Evolutionary conservation across 2,329 filamentous ascomycete genomes (phyloP).

Genomic region (Botryotinia calthae): DNA sequence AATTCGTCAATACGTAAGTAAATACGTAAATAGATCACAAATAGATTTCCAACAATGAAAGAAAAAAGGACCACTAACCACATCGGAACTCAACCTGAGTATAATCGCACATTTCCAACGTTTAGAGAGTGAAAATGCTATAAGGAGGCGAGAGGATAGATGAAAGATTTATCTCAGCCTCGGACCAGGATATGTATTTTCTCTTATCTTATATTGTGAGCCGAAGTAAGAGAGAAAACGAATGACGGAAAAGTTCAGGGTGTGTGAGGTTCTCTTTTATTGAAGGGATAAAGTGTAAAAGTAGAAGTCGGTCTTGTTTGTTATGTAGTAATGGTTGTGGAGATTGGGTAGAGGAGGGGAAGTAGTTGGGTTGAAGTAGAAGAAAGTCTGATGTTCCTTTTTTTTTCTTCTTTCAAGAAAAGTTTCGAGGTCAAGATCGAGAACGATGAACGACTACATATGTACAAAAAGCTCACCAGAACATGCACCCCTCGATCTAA

Average conservation of each 20-base stretch:
- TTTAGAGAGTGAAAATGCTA: neutral
- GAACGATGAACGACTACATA: constrained; percentile 30
- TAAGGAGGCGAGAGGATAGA: neutral
- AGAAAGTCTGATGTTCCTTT: constrained; percentile 8
- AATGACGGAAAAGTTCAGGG: neutral
- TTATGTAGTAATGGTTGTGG: neutral
- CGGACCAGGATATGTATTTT: constrained; percentile 11
- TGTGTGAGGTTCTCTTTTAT: neutral
- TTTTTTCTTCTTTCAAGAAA: constrained; percentile 1
- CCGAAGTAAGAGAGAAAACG: neutral
- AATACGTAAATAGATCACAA: neutral
- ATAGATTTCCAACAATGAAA: neutral
- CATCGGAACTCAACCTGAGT: constrained; percentile 57
- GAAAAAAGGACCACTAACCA: constrained; percentile 20
- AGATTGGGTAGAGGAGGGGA: neutral
- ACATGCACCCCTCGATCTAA: constrained; percentile 32
- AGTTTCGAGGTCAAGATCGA: neutral
- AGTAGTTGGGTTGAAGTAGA: constrained; percentile 20
- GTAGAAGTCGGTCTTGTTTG: neutral
- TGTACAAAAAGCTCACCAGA: constrained; percentile 26
- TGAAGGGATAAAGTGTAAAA: neutral
- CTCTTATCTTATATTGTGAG: constrained; percentile 3
- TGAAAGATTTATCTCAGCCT: constrained; percentile 13
- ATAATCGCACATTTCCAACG: constrained; percentile 54
- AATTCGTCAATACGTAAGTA: neutral